These are phyloP conservation scores for Wallemia mellicola DNA, from an alignment of 1,284 basidiomycete genomes.

Conservation along the genomic window DNA sequence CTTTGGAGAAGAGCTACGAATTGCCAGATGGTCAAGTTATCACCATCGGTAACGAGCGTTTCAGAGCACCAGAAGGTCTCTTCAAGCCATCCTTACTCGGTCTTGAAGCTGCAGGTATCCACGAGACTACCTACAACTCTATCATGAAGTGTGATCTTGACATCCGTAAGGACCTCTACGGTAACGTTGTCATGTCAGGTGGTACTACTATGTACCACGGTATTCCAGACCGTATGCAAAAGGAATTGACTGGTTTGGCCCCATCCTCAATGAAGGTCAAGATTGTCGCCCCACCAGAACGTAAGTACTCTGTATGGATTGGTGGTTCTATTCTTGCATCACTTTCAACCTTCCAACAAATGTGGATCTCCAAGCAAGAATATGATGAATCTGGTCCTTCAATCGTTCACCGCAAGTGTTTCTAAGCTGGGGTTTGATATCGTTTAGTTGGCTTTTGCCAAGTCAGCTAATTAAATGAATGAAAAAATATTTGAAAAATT, in stretches of 20 bases:
- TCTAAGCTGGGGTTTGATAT: slow-evolving; percentile 7
- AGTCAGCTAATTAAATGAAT: background rate
- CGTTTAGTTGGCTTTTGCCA: no score
- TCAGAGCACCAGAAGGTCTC: slow-evolving; percentile 86
- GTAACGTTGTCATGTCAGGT: slow-evolving; percentile 78
- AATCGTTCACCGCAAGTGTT: slow-evolving; percentile 21
- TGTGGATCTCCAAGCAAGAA: slow-evolving; percentile 77
- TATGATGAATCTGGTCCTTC: slow-evolving; percentile 64
- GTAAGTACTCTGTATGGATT: slow-evolving; percentile 94
- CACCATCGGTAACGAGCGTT: slow-evolving; percentile 85
- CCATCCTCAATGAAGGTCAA: slow-evolving; percentile 51
- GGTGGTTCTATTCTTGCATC: slow-evolving; percentile 93
- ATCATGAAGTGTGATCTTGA: slow-evolving; percentile 38
- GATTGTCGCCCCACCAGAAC: slow-evolving; percentile 70
- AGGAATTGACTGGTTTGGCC: slow-evolving; percentile 67
- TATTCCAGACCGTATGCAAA: slow-evolving; percentile 91
- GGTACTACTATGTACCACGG: slow-evolving; percentile 96
- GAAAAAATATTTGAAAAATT: background rate
- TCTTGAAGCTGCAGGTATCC: slow-evolving; percentile 74
- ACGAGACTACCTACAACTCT: slow-evolving; percentile 81
- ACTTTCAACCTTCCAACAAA: slow-evolving; percentile 78
- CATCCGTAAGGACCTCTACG: slow-evolving; percentile 37
- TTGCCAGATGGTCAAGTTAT: slow-evolving; percentile 89
- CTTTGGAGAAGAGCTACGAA: slow-evolving; percentile 83
- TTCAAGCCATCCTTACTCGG: slow-evolving; percentile 90